These are phyloP conservation scores for Ajuga chamaepitys DNA, from an alignment of 257 asterid species.

Conservation along the genomic window DNA sequence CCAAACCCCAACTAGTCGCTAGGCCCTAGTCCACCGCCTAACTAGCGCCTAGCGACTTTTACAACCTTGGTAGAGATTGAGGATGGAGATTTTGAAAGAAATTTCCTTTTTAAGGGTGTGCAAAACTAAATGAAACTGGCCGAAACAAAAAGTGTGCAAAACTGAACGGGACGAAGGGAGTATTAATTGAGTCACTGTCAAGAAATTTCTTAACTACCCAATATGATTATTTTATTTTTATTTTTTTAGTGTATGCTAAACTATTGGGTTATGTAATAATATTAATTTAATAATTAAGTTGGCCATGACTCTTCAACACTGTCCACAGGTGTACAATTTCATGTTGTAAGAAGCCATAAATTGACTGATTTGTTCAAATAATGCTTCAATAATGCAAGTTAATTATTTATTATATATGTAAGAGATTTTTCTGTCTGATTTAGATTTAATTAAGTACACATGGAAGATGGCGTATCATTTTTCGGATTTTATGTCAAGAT, in stretches of 20 bases:
- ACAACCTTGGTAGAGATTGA: too few species aligned
- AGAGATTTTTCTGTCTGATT: not conserved
- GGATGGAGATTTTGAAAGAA: too few species aligned
- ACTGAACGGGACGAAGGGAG: too few species aligned
- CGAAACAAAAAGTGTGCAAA: too few species aligned
- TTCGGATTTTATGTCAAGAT: too few species aligned
- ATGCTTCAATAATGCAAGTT: slow-evolving; percentile 5
- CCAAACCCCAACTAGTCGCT: too few species aligned
- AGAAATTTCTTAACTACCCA: not conserved
- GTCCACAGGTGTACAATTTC: not conserved
- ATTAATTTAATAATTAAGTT: not conserved
- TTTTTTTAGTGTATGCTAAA: too few species aligned
- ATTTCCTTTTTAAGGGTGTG: too few species aligned
- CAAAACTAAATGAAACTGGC: too few species aligned
- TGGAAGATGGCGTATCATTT: not conserved
- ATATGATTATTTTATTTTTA: not conserved
- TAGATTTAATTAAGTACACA: not conserved
- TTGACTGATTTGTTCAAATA: not conserved
- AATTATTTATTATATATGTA: not conserved
- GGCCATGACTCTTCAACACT: not conserved
- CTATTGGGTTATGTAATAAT: not conserved
- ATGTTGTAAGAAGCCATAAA: not conserved
- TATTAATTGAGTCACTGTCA: not conserved
- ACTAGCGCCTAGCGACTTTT: too few species aligned
- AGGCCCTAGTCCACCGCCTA: too few species aligned